Evolutionary conservation across 2,329 filamentous ascomycete species (phyloP).

Genomic region (Epichloe typhina): DNA sequence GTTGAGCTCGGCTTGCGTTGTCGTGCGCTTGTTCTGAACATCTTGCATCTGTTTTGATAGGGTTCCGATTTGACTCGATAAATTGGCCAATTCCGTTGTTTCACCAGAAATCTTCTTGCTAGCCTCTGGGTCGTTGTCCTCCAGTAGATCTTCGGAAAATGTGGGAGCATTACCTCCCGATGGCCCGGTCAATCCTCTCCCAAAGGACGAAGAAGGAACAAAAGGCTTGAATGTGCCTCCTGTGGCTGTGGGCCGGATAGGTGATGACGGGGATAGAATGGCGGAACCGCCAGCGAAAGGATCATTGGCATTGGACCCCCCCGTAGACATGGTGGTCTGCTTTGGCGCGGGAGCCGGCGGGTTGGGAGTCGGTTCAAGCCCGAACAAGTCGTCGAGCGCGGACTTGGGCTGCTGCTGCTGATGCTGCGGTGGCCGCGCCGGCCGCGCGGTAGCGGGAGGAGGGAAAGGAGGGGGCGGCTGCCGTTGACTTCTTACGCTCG

Average conservation of each 20-base stretch:
- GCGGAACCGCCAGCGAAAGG: constrained; percentile 44
- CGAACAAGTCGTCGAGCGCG: constrained; percentile 87
- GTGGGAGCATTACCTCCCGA: constrained; percentile 49
- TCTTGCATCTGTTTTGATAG: constrained; percentile 90
- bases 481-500: constrained; percentile 58
- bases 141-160: constrained; percentile 68
- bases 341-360: constrained; percentile 40
- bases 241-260: constrained; percentile 34
- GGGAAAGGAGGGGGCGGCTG: constrained; percentile 10
- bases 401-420: constrained; percentile 47
- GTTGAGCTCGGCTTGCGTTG: constrained; percentile 68
- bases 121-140: constrained; percentile 76
- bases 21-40: constrained; percentile 67
- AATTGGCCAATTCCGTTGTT: constrained; percentile 82
- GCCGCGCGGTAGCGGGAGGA: constrained; percentile 35
- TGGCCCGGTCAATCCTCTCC: constrained; percentile 65
- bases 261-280: constrained; percentile 38
- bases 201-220: constrained; percentile 82
- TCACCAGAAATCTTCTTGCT: constrained; percentile 81
- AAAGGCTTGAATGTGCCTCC: constrained; percentile 70
- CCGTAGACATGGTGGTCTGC: constrained; percentile 55
- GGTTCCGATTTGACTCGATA: constrained; percentile 89
- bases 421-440: constrained; percentile 29
- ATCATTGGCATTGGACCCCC: constrained; percentile 57
- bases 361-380: constrained; percentile 51